These are phyloP conservation scores for Eremomyces bilateralis DNA, from an alignment of 495 filamentous ascomycete species.

Conservation along the genomic window DNA sequence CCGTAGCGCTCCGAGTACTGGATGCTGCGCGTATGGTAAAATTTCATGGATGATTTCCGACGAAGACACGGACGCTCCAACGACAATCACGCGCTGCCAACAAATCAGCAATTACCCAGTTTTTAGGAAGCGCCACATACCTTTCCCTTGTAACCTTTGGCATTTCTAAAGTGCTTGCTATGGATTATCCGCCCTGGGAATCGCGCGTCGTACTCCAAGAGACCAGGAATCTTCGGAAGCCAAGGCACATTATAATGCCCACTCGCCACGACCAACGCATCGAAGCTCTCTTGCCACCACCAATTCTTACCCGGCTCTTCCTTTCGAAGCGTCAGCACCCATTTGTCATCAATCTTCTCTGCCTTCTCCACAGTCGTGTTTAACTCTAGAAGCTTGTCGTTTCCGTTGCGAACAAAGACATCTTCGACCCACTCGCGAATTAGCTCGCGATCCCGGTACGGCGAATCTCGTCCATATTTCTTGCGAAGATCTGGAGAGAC, in stretches of 20 bases:
- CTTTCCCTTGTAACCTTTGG: conserved; percentile 4
- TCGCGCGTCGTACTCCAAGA: conserved; percentile 2
- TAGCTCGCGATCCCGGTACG: conserved; percentile 3
- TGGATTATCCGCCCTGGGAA: conserved; percentile 1
- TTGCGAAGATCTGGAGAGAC: neutral
- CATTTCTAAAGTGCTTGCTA: conserved; percentile 6
- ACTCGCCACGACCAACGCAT: conserved; percentile 7
- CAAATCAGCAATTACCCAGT: neutral
- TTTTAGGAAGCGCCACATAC: neutral
- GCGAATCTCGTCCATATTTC: conserved; percentile 2
- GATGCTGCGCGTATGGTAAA: neutral
- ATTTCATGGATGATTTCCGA: conserved; percentile 5
- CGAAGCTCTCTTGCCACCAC: conserved; percentile 7
- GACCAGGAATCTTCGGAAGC: conserved; percentile 3
- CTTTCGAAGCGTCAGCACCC: conserved; percentile 3
- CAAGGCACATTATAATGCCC: conserved; percentile 7
- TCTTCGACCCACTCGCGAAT: conserved; percentile 2
- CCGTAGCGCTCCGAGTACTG: conserved; percentile 2
- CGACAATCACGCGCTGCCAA: conserved; percentile 3
- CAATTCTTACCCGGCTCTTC: conserved; percentile 1
- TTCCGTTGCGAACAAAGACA: conserved; percentile 3
- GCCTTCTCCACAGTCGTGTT: conserved; percentile 6
- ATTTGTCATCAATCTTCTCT: conserved; percentile 5
- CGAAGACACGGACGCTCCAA: conserved; percentile 6
- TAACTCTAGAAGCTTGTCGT: conserved; percentile 4